phyloP scores from a whole-genome alignment of 129 eudicot genomes.

The Flaveria trinervia region DNA sequence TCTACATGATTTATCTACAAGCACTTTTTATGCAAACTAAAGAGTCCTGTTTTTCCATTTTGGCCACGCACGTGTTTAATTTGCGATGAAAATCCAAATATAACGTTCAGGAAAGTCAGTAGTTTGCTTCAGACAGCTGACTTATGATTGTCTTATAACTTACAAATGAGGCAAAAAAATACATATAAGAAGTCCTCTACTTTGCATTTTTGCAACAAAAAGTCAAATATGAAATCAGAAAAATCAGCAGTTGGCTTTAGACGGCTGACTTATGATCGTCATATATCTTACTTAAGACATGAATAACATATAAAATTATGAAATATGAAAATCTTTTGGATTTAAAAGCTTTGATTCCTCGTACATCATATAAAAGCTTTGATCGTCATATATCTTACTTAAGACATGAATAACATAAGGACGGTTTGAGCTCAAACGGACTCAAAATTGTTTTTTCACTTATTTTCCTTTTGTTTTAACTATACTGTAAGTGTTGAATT shows the following conservation, averaged over 20 bases:
- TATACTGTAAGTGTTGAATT: background rate
- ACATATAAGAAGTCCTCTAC: background rate
- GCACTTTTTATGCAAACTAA: too few relatives aligned
- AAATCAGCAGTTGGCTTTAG: background rate
- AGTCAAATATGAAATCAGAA: background rate
- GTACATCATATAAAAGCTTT: background rate
- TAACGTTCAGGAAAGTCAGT: too few relatives aligned
- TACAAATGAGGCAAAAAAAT: background rate
- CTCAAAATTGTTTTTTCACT: background rate
- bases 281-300: background rate
- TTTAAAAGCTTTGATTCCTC: background rate
- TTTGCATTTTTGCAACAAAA: constrained; percentile 4
- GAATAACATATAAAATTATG: background rate
- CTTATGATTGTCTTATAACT: too few relatives aligned
- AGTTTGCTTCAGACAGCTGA: too few relatives aligned
- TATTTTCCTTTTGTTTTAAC: background rate
- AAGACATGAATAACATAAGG: too few relatives aligned
- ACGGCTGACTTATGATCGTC: too few relatives aligned
- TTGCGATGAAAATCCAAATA: too few relatives aligned
- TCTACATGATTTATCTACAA: too few relatives aligned
- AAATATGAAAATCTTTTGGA: background rate
- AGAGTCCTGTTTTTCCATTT: too few relatives aligned
- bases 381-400: too few relatives aligned
- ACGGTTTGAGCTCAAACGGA: background rate
- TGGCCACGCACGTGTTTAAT: too few relatives aligned